Evolutionary conservation across 1,139 yeast genomes (phyloP), one percentile per base, ranked within the genome.

Genomic region (Yamadazyma songkhlaensis): DNA sequence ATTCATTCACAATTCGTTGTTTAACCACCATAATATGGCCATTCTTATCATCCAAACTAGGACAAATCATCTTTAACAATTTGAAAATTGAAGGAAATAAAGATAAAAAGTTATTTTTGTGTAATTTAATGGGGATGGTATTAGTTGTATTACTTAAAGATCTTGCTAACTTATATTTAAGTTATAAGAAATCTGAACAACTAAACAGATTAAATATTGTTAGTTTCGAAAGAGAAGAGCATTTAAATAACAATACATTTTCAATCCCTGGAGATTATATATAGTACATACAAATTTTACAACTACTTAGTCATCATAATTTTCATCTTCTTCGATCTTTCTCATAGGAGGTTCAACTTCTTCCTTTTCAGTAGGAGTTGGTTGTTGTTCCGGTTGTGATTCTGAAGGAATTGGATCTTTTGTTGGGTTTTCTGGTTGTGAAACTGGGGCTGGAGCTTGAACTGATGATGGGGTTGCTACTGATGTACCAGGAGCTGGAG

Each of bases 271-370:
- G 35, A 28, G 28, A 32, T 20, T 32, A 25, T 25, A 25, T 32
- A 31, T 31, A 31, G 34, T 31, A 31, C 34, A 31, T 24, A 23
- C 34, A 31, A 11, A 13, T 31, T 28, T 33, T 13, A n/a, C 9
- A 10, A 25, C 9, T 20, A 64, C 74, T 28, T 77, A 88, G 41
- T 84, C 94, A 55, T 86, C 95, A 55, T 86, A 86, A 55, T 86
- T 77, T 53, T 84, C 90, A 54, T 86, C 95, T 53, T 85, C 95
- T 37, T 83, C 90, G 20, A 86, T 81, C 48, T 81, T 75, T 53
- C 95, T 73, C 56, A 84, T 79, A 15, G 86, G 88, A 23, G 84
- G 81, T 48, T 83, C 92, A 10, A 68, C 66, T 4, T 66, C 63
- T 37, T 55, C 40, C 40, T 49, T 43, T 34, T 71, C 78, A 39